Conservation (phyloP, 108 stramenopile genomes). For the Chaetoceros muelleri region DNA sequence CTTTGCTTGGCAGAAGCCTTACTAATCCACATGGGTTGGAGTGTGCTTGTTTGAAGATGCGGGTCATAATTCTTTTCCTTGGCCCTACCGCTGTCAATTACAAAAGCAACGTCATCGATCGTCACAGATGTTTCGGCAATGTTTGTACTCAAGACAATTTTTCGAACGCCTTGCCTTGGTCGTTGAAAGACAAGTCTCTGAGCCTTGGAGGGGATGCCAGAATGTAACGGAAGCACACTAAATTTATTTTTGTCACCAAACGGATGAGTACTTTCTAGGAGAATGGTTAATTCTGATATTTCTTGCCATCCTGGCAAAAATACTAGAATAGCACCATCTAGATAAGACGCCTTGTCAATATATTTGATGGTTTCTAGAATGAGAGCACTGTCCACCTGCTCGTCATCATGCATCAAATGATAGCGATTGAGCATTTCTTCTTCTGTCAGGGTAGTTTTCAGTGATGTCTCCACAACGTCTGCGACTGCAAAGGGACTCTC, state of each 20-base stretch:
- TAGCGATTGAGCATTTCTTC: conserved; percentile 47
- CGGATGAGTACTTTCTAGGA: conserved; percentile 43
- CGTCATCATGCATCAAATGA: conserved; percentile 59
- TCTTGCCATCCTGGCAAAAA: conserved; percentile 92
- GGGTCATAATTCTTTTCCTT: conserved; percentile 93
- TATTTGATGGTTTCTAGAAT: conserved; percentile 41
- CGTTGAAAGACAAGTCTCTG: conserved; percentile 65
- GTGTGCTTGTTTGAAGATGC: conserved; percentile 57
- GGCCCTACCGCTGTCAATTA: conserved; percentile 64
- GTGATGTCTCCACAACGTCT: conserved; percentile 16
- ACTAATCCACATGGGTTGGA: conserved; percentile 75
- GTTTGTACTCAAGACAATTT: conserved; percentile 87
- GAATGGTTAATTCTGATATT: conserved; percentile 57
- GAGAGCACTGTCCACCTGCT: conserved; percentile 46
- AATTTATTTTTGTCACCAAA: conserved; percentile 40
- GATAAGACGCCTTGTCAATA: conserved; percentile 41
- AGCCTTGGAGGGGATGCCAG: conserved; percentile 61
- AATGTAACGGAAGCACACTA: conserved; percentile 72
- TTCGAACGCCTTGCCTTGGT: conserved; percentile 45
- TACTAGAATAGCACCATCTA: conserved; percentile 78
- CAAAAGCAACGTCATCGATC: conserved; percentile 87
- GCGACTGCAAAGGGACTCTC: conserved; percentile 31
- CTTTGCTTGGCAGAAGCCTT: conserved; percentile 81
- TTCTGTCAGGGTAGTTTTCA: conserved; percentile 31
- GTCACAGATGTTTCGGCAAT: conserved; percentile 92